Evolutionary conservation across 805 yeast genomes (phyloP), one percentile per base, ranked within the genome.

Genomic region (Wickerhamomyces ciferrii): DNA sequence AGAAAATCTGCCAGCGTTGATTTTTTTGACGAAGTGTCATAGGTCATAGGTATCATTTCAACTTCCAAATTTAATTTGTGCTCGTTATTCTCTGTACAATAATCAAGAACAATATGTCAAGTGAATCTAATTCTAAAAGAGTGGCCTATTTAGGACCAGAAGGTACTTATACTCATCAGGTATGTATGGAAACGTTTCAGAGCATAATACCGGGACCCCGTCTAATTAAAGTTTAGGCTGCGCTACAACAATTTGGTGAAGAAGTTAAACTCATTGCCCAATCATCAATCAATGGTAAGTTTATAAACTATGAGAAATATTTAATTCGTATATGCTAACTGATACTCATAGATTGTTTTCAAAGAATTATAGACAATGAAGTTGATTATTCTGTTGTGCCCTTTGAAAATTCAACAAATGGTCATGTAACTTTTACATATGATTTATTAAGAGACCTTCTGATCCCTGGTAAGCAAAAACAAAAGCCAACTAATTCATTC

Each of bases 161-260:
- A 43, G 97, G 97, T 2, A 92, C 97, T 1, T 94, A 89, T 65
- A 87, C 98, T 2, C 96, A 92, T 56, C 96, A 90, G 66, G 94
- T 72, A 15, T 13, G 37, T 34, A n/a, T 15, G 19, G 13, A 27
- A 7, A 7, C 14, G 31, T 27, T 10, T 10, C 11, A 4, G 31
- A 27, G 31, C 13, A 7, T 13, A 13, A 27, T 8, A 10, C 11
- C 31, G 31, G 31, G 31, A 14, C 31, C 35, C 35, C 35, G 17
- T 32, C 35, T 17, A 32, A 27, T n/a, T 14, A 27, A 27, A 27
- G 2, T 10, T 1, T 17, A 72, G 77, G 84, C 84, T 17, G 83
- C 83, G 3, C 52, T 78, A 5, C 85, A 79, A 57, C 78, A 78
- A 57, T 80, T 79, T 60, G 63, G 61, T 29, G 59, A 61, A 2